These are phyloP conservation scores for Mucor sp. DNA, from an alignment of 371 early-diverging fungal genomes.

Conservation along the genomic window DNA sequence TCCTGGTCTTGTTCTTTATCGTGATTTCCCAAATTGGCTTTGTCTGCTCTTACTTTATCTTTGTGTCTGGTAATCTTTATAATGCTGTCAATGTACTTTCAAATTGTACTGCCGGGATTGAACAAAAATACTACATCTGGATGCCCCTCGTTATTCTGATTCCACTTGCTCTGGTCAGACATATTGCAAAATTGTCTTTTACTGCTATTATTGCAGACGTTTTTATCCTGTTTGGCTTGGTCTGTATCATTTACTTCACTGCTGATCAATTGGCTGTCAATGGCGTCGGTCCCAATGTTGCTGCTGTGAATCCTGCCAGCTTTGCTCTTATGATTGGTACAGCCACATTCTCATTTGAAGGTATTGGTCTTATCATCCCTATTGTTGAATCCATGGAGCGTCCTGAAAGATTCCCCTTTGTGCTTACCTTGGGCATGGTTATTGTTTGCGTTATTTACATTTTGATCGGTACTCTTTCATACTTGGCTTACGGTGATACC, in stretches of 20 bases:
- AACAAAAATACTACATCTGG: slow-evolving; percentile 54
- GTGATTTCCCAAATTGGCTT: slow-evolving; percentile 69
- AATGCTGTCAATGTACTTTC: slow-evolving; percentile 48
- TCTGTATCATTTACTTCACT: slow-evolving; percentile 44
- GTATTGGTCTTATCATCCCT: slow-evolving; percentile 70
- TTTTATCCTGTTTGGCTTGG: slow-evolving; percentile 69
- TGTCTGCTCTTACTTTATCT: slow-evolving; percentile 51
- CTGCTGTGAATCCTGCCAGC: slow-evolving; percentile 57
- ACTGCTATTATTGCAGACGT: slow-evolving; percentile 72
- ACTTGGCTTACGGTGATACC: slow-evolving; percentile 69
- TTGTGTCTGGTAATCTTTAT: slow-evolving; percentile 47
- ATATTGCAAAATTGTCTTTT: slow-evolving; percentile 66
- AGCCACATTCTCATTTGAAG: slow-evolving; percentile 81
- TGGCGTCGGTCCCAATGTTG: slow-evolving; percentile 49
- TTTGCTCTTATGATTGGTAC: slow-evolving; percentile 81
- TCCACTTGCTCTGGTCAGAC: slow-evolving; percentile 69
- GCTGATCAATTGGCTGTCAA: slow-evolving; percentile 24
- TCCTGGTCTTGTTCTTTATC: slow-evolving; percentile 62
- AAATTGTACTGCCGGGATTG: slow-evolving; percentile 34
- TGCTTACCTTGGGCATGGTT: slow-evolving; percentile 60
- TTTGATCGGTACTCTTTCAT: slow-evolving; percentile 69
- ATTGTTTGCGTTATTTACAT: slow-evolving; percentile 63
- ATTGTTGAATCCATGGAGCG: slow-evolving; percentile 62
- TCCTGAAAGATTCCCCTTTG: slow-evolving; percentile 62
- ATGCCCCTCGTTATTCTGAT: slow-evolving; percentile 62